phyloP scores from a whole-genome alignment of 257 asterid species.

The Cinchona pubescens region DNA sequence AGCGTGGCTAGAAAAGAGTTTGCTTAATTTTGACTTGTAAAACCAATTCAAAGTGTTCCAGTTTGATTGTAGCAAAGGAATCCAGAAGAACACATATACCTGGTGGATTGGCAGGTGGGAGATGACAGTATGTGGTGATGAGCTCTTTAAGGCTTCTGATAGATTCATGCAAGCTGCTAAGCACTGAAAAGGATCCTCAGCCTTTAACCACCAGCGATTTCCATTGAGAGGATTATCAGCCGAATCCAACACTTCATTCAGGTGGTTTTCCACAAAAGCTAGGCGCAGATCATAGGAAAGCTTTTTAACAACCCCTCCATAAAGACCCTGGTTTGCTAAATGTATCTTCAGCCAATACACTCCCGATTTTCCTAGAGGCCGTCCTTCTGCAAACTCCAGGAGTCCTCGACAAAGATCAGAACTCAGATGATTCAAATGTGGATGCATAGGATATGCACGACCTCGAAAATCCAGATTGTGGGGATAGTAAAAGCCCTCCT shows the following conservation, averaged over 20 bases:
- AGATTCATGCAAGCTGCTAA: conserved; percentile 87
- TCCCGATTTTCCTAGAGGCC: conserved; percentile 81
- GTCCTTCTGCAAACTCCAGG: conserved; percentile 96
- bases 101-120: conserved; percentile 94
- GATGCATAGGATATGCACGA: conserved; percentile 99
- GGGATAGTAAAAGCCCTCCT: conserved; percentile 93
- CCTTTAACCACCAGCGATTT: conserved; percentile 87
- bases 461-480: conserved; percentile 98
- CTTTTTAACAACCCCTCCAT: conserved; percentile 85
- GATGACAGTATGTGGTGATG: conserved; percentile 74
- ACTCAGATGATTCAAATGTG: conserved; percentile 88
- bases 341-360: conserved; percentile 84
- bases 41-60: background rate
- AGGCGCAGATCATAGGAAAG: conserved; percentile 81
- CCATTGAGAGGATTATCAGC: conserved; percentile 79
- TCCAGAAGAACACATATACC: conserved; percentile 35
- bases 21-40: background rate
- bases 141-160: conserved; percentile 78
- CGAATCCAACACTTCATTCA: conserved; percentile 75
- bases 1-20: background rate
- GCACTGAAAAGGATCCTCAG: conserved; percentile 97
- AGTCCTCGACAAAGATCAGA: conserved; percentile 94
- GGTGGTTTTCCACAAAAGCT: conserved; percentile 73
- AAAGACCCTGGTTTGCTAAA: conserved; percentile 87
- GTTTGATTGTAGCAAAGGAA: background rate